Evolutionary conservation across 768 basidiomycete species (phyloP).

Genomic region (Boletellus ananas): DNA sequence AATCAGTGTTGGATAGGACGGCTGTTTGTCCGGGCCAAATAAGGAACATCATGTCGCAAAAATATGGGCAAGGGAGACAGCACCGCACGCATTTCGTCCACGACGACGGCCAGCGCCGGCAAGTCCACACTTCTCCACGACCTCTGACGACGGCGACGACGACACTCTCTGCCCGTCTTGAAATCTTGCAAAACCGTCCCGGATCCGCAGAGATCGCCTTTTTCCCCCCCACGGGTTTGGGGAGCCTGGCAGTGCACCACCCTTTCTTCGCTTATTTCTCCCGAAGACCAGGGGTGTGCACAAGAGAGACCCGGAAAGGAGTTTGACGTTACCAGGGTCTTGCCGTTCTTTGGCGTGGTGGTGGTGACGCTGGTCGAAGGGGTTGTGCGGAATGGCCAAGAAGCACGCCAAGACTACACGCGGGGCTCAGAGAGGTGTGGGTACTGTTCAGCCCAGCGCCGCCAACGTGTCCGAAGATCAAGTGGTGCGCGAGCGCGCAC

Average conservation of each 20-base stretch:
- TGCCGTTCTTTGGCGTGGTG: not conserved
- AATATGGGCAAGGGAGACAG: slow-evolving; percentile 25
- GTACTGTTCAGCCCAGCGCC: not conserved
- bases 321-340: not conserved
- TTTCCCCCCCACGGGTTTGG: slow-evolving; percentile 3
- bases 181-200: slow-evolving; percentile 58
- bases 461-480: slow-evolving; percentile 14
- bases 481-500: slow-evolving; percentile 37
- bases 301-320: not conserved
- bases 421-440: not conserved
- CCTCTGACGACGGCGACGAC: slow-evolving; percentile 1
- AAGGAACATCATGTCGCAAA: slow-evolving; percentile 36
- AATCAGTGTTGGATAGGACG: slow-evolving; percentile 8
- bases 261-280: not conserved
- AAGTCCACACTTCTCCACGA: not conserved
- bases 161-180: slow-evolving; percentile 38
- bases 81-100: slow-evolving; percentile 24
- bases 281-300: not conserved
- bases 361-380: slow-evolving; percentile 2
- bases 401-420: slow-evolving; percentile 13
- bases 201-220: slow-evolving; percentile 62
- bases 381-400: slow-evolving; percentile 19
- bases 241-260: not conserved
- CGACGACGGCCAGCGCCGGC: slow-evolving; percentile 20
- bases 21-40: slow-evolving; percentile 32